phyloP scores from a whole-genome alignment of 1,139 yeast genomes.

The Meyerozyma athensensis region DNA sequence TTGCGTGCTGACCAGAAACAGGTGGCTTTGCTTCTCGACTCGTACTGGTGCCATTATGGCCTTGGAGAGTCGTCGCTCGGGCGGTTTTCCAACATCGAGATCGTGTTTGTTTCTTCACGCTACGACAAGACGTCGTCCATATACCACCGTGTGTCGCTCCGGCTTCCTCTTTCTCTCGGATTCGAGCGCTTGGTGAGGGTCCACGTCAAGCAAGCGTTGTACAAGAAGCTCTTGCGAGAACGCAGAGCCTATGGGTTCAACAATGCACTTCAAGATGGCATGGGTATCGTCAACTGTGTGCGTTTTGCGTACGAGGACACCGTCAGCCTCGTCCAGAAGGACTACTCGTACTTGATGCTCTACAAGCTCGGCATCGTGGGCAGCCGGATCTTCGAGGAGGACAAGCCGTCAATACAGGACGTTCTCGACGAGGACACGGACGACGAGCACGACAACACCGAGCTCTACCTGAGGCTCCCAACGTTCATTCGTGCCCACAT shows the following conservation, averaged over 20 bases:
- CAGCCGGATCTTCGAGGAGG: conserved; percentile 7
- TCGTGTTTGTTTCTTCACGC: conserved; percentile 7
- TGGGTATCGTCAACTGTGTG: conserved; percentile 7
- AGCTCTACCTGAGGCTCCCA: conserved; percentile 5
- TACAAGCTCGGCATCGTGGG: conserved; percentile 10
- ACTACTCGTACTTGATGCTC: conserved; percentile 7
- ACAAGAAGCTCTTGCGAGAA: conserved; percentile 11
- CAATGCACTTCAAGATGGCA: conserved; percentile 5
- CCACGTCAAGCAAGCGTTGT: conserved; percentile 9
- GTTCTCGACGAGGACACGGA: neutral
- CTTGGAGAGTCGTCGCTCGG: conserved; percentile 8
- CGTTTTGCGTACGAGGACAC: conserved; percentile 7
- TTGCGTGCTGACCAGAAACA: conserved; percentile 8
- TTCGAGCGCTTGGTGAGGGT: conserved; percentile 5
- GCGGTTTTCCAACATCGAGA: conserved; percentile 7
- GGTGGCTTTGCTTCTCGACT: conserved; percentile 12
- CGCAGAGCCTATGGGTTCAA: conserved; percentile 3
- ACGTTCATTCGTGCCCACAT: conserved; percentile 9
- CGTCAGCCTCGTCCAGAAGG: conserved; percentile 6
- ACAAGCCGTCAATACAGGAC: conserved; percentile 1
- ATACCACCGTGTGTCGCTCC: conserved; percentile 6
- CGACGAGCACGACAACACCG: neutral
- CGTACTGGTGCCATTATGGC: conserved; percentile 14
- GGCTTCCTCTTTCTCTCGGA: conserved; percentile 8
- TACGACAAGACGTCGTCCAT: conserved; percentile 6